Conservation (phyloP, 1,284 basidiomycete genomes). For the Mycena citricolor region DNA sequence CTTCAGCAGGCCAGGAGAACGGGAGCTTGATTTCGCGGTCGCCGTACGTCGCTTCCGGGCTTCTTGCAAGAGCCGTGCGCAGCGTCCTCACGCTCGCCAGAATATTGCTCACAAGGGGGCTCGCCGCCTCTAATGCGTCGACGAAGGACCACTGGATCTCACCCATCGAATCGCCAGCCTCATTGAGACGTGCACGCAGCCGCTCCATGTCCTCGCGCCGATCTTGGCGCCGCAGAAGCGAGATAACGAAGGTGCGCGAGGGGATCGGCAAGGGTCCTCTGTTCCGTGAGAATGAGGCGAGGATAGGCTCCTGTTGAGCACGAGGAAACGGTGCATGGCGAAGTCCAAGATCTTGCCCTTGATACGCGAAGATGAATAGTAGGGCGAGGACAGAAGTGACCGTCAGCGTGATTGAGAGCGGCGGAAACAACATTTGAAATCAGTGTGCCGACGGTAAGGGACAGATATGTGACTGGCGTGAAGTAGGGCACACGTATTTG, state of each 20-base stretch:
- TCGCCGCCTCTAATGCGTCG: slow-evolving; percentile 7
- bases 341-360: no score
- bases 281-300: no score
- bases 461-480: no score
- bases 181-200: slow-evolving; percentile 44
- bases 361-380: no score
- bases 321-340: no score
- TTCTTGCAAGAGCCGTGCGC: not conserved
- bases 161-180: no score
- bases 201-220: slow-evolving; percentile 55
- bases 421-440: no score
- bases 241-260: slow-evolving; percentile 55
- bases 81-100: slow-evolving; percentile 1
- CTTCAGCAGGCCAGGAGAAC: slow-evolving; percentile 13
- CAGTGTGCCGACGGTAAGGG: no score
- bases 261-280: slow-evolving; percentile 37
- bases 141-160: slow-evolving; percentile 42
- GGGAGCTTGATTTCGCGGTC: slow-evolving; percentile 7
- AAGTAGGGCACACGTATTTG: no score
- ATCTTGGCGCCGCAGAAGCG: slow-evolving; percentile 51
- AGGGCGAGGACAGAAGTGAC: no score
- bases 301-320: no score
- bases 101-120: slow-evolving; percentile 12
- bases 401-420: no score
- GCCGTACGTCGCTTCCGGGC: not conserved